Percentiles rank a stretch among this genome's conserved stretches.
Conservation (phyloP, 495 filamentous ascomycete genomes). For the Penicillium turbatum region DNA sequence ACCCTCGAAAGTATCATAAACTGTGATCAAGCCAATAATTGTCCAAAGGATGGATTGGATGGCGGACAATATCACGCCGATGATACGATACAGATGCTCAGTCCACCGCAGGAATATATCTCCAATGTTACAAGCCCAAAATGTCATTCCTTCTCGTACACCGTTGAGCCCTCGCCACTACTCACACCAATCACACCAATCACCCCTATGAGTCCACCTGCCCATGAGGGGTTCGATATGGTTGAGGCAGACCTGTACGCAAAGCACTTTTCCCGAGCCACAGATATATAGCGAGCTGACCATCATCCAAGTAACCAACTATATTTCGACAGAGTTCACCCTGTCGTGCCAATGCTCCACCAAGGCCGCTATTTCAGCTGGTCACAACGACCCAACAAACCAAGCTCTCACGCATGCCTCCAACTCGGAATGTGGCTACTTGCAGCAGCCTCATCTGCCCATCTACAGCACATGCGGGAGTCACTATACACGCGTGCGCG, state of each 20-base stretch:
- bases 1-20: conserved; percentile 11
- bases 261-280: not conserved
- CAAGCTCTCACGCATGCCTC: conserved; percentile 37
- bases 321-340: conserved; percentile 57
- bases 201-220: not conserved
- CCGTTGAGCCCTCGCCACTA: not conserved
- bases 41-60: not conserved
- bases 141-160: not conserved
- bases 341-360: conserved; percentile 51
- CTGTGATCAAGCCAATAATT: not conserved
- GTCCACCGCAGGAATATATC: not conserved
- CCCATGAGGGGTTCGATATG: not conserved
- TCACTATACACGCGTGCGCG: conserved; percentile 46
- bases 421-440: conserved; percentile 56
- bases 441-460: conserved; percentile 49
- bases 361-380: conserved; percentile 42
- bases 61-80: not conserved
- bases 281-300: conserved; percentile 5
- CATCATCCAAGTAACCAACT: conserved; percentile 47
- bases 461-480: conserved; percentile 46
- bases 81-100: not conserved
- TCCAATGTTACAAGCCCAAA: not conserved
- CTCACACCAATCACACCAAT: not conserved
- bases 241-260: conserved; percentile 5
- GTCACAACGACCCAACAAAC: conserved; percentile 24